Conservation (phyloP, 2,329 filamentous ascomycete species). For the Hypoxylon sp. region DNA sequence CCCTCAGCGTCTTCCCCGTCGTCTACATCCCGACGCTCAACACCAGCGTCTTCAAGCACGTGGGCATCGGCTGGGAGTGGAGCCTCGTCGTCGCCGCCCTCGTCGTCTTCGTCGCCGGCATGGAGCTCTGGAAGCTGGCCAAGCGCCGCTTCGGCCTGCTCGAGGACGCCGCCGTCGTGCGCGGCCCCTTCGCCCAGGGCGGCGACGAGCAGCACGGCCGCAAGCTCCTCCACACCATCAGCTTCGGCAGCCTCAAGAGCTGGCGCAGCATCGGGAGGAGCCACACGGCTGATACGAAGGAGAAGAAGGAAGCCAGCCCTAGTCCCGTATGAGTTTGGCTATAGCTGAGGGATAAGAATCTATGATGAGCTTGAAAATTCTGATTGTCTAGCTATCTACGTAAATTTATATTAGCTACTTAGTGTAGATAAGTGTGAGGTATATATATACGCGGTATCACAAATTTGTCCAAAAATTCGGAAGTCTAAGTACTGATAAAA, state of each 20-base stretch:
- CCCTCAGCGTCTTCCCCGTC: constrained; percentile 69
- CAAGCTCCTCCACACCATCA: constrained; percentile 58
- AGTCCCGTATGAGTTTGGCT: constrained; percentile 23
- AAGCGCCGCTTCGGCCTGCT: constrained; percentile 67
- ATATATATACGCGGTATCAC: no score
- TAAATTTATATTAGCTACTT: no score
- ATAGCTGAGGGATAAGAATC: background rate
- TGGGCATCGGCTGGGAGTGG: constrained; percentile 78
- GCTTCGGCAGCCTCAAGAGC: constrained; percentile 59
- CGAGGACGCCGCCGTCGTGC: constrained; percentile 59
- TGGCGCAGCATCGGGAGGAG: constrained; percentile 48
- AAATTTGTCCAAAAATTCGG: no score
- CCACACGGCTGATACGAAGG: constrained; percentile 39
- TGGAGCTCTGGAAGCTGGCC: constrained; percentile 75
- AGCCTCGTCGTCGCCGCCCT: constrained; percentile 70
- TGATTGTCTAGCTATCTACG: background rate
- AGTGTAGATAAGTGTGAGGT: no score
- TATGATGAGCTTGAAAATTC: background rate
- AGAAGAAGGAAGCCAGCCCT: constrained; percentile 29
- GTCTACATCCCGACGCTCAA: constrained; percentile 79
- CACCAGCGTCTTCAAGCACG: constrained; percentile 75
- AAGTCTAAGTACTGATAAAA: no score
- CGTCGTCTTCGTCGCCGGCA: constrained; percentile 69
- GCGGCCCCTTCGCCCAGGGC: constrained; percentile 62
- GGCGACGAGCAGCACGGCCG: constrained; percentile 56